Conservation (phyloP, 495 filamentous ascomycete genomes). For the Cetradonia linearis region DNA sequence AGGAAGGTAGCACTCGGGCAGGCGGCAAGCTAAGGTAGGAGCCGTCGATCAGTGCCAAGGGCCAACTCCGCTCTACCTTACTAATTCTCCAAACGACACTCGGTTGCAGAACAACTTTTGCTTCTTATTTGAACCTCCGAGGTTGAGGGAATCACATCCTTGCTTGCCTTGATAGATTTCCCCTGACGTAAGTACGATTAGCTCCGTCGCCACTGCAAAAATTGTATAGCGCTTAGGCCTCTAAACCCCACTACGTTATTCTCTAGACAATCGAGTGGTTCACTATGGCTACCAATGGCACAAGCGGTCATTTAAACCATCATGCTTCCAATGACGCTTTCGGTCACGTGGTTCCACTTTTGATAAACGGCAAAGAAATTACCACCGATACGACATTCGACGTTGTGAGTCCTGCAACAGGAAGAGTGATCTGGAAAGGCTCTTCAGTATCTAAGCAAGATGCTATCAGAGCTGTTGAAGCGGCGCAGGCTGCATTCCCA, state of each 20-base stretch:
- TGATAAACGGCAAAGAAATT: slow-evolving; percentile 61
- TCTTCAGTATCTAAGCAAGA: slow-evolving; percentile 54
- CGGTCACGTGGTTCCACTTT: slow-evolving; percentile 47
- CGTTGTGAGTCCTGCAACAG: slow-evolving; percentile 54
- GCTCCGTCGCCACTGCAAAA: not conserved
- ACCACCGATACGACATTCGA: slow-evolving; percentile 52
- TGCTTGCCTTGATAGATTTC: not conserved
- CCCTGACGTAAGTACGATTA: not conserved
- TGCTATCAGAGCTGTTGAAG: slow-evolving; percentile 48
- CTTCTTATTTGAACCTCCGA: not conserved
- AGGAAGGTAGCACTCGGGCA: not conserved
- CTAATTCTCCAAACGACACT: not conserved
- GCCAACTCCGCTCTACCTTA: not conserved
- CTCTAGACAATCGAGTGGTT: not conserved
- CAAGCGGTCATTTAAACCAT: slow-evolving; percentile 5
- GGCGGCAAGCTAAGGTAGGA: not conserved
- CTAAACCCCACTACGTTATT: not conserved
- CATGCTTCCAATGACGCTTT: slow-evolving; percentile 11
- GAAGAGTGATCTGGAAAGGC: slow-evolving; percentile 49
- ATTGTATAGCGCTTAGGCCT: not conserved
- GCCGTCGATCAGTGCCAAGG: slow-evolving; percentile 8
- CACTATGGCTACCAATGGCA: slow-evolving; percentile 6
- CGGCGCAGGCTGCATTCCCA: slow-evolving; percentile 59
- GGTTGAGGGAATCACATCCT: not conserved
- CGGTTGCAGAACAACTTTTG: not conserved